Base-by-base conservation (phyloP, 306 rosid species). In the Acacia acuminata region DNA sequence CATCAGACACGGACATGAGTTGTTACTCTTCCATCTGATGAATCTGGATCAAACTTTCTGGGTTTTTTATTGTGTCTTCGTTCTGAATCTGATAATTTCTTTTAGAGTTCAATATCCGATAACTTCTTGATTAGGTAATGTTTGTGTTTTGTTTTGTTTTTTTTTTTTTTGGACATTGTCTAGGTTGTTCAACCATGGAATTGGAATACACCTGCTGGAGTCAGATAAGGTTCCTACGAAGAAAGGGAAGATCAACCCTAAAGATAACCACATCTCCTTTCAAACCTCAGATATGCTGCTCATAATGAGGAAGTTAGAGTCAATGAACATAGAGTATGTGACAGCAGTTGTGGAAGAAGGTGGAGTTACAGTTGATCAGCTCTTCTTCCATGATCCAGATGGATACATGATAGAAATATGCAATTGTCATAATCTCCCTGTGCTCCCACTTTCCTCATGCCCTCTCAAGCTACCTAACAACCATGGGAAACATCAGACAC, bases 301-400 rank as follows among this genome's bases (percentile, higher is more conserved):
- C 1, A 77, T 92, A 45, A 74, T 83, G 87, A 81, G 66, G 79
- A 92, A 88, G 20, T 84, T 92, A 4, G 88, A 86, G 71, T 84
- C 77, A 66, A 85, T 89, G 90, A 77, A 84, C 4, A 88, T 92
- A 2, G 81, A 89, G 79, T 85, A 89, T 30, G 93, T 82, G 67
- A 90, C 86, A 36, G 90, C 89, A 32, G 65, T 85, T 74, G 97
- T 92, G 27, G 87, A 92, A 80, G 97, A 92, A 8, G 92, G 94
- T 47, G 97, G 93, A 3, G 47, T 90, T 65, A 30, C 43, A 68
- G 97, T 90, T 17, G 97, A 92, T 71, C 97, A 92, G 80, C 88
- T 92, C 0, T 92, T 92, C 85, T 92, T 92, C 77, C 97, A 92
- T 63, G 97, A 92, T 70, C 93, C 94, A 10, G 94, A 92, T 77